Evolutionary conservation across 2,329 filamentous ascomycete genomes (phyloP).

Genomic region (Cytospora piceicola): DNA sequence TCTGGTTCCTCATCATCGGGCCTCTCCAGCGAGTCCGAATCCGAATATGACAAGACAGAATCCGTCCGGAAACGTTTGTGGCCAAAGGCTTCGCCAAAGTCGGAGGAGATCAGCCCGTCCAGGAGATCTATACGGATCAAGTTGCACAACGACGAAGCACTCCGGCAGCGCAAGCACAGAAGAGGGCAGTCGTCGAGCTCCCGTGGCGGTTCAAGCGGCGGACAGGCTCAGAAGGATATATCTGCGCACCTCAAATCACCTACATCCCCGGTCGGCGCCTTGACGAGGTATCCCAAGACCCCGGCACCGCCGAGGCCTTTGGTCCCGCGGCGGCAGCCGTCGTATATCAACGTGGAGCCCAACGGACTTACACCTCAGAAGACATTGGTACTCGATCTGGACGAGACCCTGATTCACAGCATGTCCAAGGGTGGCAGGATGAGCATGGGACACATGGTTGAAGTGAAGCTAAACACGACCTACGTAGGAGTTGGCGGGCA

Average conservation of each 20-base stretch:
- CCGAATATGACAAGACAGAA: conserved; percentile 50
- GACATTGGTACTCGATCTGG: conserved; percentile 91
- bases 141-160: conserved; percentile 77
- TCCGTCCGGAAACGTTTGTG: conserved; percentile 57
- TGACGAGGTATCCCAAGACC: conserved; percentile 89
- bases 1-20: conserved; percentile 64
- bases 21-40: conserved; percentile 73
- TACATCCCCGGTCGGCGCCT: conserved; percentile 75
- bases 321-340: conserved; percentile 86
- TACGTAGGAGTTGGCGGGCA: conserved; percentile 69
- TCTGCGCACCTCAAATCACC: conserved; percentile 91
- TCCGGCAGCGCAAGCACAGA: conserved; percentile 73
- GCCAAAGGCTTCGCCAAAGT: conserved; percentile 62
- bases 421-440: conserved; percentile 96
- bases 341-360: conserved; percentile 70
- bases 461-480: conserved; percentile 83
- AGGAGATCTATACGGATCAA: conserved; percentile 90
- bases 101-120: conserved; percentile 68
- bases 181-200: conserved; percentile 58
- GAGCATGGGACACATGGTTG: conserved; percentile 98
- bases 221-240: conserved; percentile 52
- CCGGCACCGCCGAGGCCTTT: conserved; percentile 88
- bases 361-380: conserved; percentile 70
- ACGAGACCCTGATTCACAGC: conserved; percentile 97
- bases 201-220: conserved; percentile 45